Evolutionary conservation across 2,329 filamentous ascomycete species (phyloP).

Genomic region (Cytospora mali): DNA sequence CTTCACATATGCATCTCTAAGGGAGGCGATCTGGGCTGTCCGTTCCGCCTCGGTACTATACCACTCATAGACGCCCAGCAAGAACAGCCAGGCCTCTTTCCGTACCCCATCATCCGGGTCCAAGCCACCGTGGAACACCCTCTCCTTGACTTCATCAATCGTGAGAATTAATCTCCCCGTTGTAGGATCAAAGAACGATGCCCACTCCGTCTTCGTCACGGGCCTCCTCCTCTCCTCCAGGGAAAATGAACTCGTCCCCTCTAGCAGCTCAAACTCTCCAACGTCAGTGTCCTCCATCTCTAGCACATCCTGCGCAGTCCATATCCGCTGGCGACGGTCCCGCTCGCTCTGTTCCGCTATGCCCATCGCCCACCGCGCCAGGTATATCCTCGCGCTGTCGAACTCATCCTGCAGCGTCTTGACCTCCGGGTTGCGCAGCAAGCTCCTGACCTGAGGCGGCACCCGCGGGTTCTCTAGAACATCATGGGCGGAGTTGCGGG

Average conservation of each 20-base stretch:
- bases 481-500: conserved; percentile 86
- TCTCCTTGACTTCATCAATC: conserved; percentile 89
- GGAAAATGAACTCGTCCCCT: conserved; percentile 73
- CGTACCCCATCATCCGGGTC: conserved; percentile 87
- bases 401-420: conserved; percentile 96
- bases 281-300: conserved; percentile 94
- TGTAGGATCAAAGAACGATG: conserved; percentile 77
- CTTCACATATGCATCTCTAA: conserved; percentile 90
- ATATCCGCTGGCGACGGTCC: conserved; percentile 83
- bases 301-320: conserved; percentile 89
- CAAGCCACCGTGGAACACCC: conserved; percentile 94
- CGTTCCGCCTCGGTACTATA: conserved; percentile 85
- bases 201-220: conserved; percentile 85
- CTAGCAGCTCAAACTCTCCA: conserved; percentile 92
- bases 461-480: conserved; percentile 88
- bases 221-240: conserved; percentile 76
- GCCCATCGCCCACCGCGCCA: conserved; percentile 97
- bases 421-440: conserved; percentile 90
- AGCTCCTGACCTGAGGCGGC: conserved; percentile 80
- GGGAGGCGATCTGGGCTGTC: conserved; percentile 77
- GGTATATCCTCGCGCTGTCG: conserved; percentile 90
- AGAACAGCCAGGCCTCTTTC: conserved; percentile 95
- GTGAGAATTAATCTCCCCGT: conserved; percentile 79
- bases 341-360: conserved; percentile 95
- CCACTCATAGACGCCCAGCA: conserved; percentile 92